Evolutionary conservation across 192 early-diverging fungal species (phyloP).

Genomic region (Coemansia sp.): DNA sequence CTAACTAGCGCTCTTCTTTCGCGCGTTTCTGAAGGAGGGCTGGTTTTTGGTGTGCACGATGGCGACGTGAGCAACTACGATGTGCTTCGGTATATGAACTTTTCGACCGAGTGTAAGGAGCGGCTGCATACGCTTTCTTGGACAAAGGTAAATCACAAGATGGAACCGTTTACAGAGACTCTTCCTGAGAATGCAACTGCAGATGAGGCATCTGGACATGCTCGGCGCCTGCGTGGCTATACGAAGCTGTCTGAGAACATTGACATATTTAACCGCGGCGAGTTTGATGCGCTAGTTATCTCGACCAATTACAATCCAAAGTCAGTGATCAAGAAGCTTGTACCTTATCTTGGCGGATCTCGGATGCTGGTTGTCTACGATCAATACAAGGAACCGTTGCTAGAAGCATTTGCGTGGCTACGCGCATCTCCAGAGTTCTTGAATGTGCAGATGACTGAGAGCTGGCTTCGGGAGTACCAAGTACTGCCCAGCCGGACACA

Average conservation of each 20-base stretch:
- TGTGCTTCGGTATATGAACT: slow-evolving; percentile 74
- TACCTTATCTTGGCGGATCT: slow-evolving; percentile 76
- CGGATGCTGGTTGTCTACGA: slow-evolving; percentile 84
- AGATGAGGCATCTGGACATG: slow-evolving; percentile 56
- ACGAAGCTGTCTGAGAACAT: slow-evolving; percentile 55
- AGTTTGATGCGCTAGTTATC: slow-evolving; percentile 76
- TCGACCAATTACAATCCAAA: slow-evolving; percentile 75
- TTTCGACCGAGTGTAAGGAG: slow-evolving; percentile 54
- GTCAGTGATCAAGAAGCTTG: slow-evolving; percentile 70
- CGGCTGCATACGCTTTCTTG: slow-evolving; percentile 69
- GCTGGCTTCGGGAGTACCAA: slow-evolving; percentile 87
- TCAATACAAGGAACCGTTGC: slow-evolving; percentile 62
- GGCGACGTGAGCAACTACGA: slow-evolving; percentile 73
- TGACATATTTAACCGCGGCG: slow-evolving; percentile 56
- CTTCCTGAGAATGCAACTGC: slow-evolving; percentile 53
- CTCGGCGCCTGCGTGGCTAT: slow-evolving; percentile 58
- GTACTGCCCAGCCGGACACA: slow-evolving; percentile 78
- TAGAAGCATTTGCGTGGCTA: slow-evolving; percentile 67
- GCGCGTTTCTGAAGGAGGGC: slow-evolving; percentile 67
- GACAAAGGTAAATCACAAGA: slow-evolving; percentile 62
- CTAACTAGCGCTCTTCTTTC: slow-evolving; percentile 77
- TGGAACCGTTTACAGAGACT: slow-evolving; percentile 59
- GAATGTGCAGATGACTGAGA: slow-evolving; percentile 85
- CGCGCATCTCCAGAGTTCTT: slow-evolving; percentile 66
- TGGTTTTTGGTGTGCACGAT: slow-evolving; percentile 71